Evolutionary conservation across 108 stramenopile species (phyloP), one percentile per base, ranked within the genome.

Genomic region (Cyclotella atomus): DNA sequence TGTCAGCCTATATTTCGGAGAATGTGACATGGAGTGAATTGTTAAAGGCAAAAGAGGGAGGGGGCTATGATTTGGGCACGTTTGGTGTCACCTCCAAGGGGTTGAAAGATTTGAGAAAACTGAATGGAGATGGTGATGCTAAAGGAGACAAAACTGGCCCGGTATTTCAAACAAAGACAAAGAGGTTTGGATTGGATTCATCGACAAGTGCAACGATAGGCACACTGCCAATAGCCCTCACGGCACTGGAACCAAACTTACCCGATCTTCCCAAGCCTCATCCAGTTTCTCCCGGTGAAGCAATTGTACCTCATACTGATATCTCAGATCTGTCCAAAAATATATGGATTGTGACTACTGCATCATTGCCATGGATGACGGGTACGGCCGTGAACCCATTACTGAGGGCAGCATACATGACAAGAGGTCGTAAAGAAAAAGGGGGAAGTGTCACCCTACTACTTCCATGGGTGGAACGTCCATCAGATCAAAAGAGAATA

Each of bases 321-420:
- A 71, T 96, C 61, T 38, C 81, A 9, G 88, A 90, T 50, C 81
- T 75, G n/a, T 82, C 85, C 15, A 88, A 91, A 60, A 84, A 76
- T n/a, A 90, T 97, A 53, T 88, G 82, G 83, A 90, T 97, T 10
- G 92, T 97, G 10, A 97, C 96, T 7, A 95, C 96, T 0, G 96
- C 94, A 16, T 64, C 92, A 2, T 57, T 97, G 15, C 96, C 96
- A 10, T 97, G 96, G 96, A 91, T 89, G 87, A 97, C 96, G 36
- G 96, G 96, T 8, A 97, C 96, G 7, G 94, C 96, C 14, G 93
- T 97, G 60, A 97, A 97, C 69, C 96, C 96, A 24, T 79, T 97
- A 0, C 73, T 95, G 1, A 83, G 96, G 15, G 96, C 96, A 17
- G 88, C 93, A 0, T 92, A 95, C 75, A 75, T 97, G 53, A 77